Conservation (phyloP, 495 filamentous ascomycete genomes). For the Aspergillus funiculosus region DNA sequence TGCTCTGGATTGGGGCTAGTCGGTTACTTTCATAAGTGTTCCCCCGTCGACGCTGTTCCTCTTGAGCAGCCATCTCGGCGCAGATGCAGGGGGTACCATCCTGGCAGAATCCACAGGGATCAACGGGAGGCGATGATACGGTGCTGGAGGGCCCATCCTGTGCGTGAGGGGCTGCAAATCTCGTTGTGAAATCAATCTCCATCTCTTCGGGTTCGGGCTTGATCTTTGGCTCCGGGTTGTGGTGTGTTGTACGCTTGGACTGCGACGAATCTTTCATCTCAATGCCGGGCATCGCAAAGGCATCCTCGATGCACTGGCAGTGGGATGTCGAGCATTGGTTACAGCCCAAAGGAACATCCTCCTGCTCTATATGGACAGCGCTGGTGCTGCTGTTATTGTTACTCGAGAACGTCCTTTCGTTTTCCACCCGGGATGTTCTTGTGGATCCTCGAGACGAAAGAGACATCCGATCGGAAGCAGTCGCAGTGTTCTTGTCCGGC, state of each 20-base stretch:
- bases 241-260: conserved; percentile 23
- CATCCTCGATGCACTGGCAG: conserved; percentile 70
- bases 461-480: conserved; percentile 29
- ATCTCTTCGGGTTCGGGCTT: conserved; percentile 55
- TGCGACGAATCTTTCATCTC: conserved; percentile 26
- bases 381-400: too few species aligned
- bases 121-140: conserved; percentile 41
- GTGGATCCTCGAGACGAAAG: conserved; percentile 20
- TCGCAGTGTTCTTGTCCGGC: conserved; percentile 20
- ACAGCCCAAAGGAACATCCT: conserved; percentile 51
- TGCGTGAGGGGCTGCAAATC: conserved; percentile 48
- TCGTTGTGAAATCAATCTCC: conserved; percentile 69
- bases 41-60: conserved; percentile 30
- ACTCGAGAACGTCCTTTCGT: conserved; percentile 6
- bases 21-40: conserved; percentile 40
- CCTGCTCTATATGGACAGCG: conserved; percentile 15
- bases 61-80: conserved; percentile 60
- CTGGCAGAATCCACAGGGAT: conserved; percentile 83
- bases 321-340: conserved; percentile 54
- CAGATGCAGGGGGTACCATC: conserved; percentile 82
- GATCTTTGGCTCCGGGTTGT: conserved; percentile 31
- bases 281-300: conserved; percentile 40
- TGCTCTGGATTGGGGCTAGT: conserved; percentile 43
- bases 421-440: conserved; percentile 5
- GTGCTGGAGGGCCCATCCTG: conserved; percentile 29